Base-by-base conservation (phyloP, 805 yeast species). In the Nakazawaea anatomiae region DNA sequence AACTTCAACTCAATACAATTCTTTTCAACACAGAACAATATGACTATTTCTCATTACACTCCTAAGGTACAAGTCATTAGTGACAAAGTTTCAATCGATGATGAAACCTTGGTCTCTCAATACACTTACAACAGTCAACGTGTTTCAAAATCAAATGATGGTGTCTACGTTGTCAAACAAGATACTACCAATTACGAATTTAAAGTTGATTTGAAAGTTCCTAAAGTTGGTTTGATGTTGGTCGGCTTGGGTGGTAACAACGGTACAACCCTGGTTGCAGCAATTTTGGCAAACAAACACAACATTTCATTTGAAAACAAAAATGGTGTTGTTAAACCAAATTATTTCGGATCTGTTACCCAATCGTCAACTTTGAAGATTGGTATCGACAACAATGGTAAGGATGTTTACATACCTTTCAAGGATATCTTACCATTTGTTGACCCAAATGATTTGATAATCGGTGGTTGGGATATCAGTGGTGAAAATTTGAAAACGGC, bases 181-280 rank as follows among this genome's bases (percentile, higher is more conserved):
- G 78, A 84, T 50, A 64, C 77, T 51, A 77, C 77, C 56, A 85
- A 89, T 57, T 89, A 89, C 64, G 85, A 89, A 64, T 92, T 91
- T 77, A 88, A 89, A 69, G 84, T 88, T 47, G 95, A 89, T 60
- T 76, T 88, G 65, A 77, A 75, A 52, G 81, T 84, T 42, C 96
- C 96, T 60, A 89, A 85, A 69, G 78, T 89, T 46, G 98, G 98
- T 60, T 74, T 91, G 56, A 70, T 91, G 82, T 76, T 92, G 55
- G 97, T 91, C 36, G 98, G 98, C 59, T 76, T 91, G 58, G 97
- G 97, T 60, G 98, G 98, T 70, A 91, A 91, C 76, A 91, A 91
- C 65, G 98, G 97, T 69, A 79, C 97, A 53, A 91, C 98, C 11
- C 76, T 92, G 57, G 80, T 90, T 50, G 90, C 92, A 43, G 85